Base-by-base conservation (phyloP, 768 basidiomycete genomes). In the Mycena vitilis region DNA sequence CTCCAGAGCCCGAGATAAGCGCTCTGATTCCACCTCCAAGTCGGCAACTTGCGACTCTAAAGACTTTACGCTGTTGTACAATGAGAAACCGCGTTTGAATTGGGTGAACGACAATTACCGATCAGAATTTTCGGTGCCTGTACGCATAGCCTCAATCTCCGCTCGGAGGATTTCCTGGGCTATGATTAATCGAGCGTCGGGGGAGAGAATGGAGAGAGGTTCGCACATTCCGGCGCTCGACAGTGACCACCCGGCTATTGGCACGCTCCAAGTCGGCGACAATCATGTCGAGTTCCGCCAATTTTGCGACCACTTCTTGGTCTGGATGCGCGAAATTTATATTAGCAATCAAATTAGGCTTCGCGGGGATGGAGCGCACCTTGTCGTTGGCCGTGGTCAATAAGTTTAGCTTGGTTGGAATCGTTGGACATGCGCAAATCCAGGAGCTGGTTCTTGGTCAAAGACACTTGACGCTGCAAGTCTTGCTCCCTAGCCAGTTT, bases 241-340 rank as follows among this genome's bases (percentile, higher is more conserved):
- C 92, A 4, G 92, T 90, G 0, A 93, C 95, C 4, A 98, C 93
- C 20, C 97, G 90, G 74, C 90, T 93, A 74, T 96, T 99, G n/a
- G 98, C 96, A 20, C 95, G 88, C 73, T 96, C 95, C 48, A 99
- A 84, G 81, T 99, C 98, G 15, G 93, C 94, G 30, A 94, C 92
- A 73, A 98, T 89, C 90, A 98, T 93, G 75, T 99, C 98, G 64
- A 97, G 86, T 77, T 99, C 97, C 0, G 94, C 92, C 23, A 98
- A 86, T 71, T 95, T 93, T 2, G 95, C 88, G 6, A 95, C 86
- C 12, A 94, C 92, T 76, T 98, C 97, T 75, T 98, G 95, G 78
- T 99, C 95, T 95, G 68, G 25, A 48, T 47, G 22, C 42, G 37
- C 13, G 18, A 36, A 25, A 25, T 16, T 42, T 2, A 13, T 42